A percentile compares a stretch with the other conserved stretches of the same genome.
Conservation (phyloP, 1,284 basidiomycete species). For the Pseudozyma pruni region DNA sequence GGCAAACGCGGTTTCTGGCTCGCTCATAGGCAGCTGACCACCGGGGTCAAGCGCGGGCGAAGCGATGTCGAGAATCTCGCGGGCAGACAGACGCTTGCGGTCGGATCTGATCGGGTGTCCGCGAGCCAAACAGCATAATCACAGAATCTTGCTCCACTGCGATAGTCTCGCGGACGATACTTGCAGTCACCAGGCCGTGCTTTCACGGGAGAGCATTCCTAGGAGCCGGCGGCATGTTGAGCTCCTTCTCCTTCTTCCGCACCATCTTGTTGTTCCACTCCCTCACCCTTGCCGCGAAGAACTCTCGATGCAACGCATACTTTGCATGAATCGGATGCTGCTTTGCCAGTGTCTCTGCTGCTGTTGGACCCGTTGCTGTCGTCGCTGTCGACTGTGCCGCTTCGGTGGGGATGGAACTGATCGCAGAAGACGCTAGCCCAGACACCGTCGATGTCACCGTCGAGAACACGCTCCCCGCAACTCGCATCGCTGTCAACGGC, state of each 20-base stretch:
- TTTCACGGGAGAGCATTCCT: conserved; percentile 28
- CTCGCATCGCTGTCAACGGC: conserved; percentile 23
- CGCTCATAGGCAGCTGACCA: too few relatives aligned
- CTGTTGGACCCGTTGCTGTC: conserved; percentile 2
- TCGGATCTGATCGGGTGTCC: too few relatives aligned
- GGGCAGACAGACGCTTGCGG: too few relatives aligned
- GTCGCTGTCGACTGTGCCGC: conserved; percentile 13
- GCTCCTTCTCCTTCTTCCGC: conserved; percentile 41
- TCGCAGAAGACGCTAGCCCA: conserved; percentile 31
- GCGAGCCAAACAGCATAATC: too few relatives aligned
- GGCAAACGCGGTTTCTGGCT: too few relatives aligned
- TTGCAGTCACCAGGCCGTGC: too few relatives aligned
- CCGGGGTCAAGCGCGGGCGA: too few relatives aligned
- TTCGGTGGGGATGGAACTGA: conserved; percentile 14
- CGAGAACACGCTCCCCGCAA: conserved; percentile 39
- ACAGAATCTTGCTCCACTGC: too few relatives aligned
- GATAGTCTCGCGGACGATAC: too few relatives aligned
- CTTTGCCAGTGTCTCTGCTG: conserved; percentile 15
- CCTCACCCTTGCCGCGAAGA: conserved; percentile 49
- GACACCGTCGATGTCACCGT: conserved; percentile 39
- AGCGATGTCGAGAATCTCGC: too few relatives aligned
- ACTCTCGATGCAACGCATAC: conserved; percentile 58
- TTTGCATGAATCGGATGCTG: conserved; percentile 38
- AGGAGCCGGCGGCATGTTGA: conserved; percentile 52
- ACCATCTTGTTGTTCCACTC: conserved; percentile 46